A percentile compares a stretch with the other conserved stretches of the same genome.
phyloP scores from a whole-genome alignment of 2,329 filamentous ascomycete genomes.

The Zopfia rhizophila region DNA sequence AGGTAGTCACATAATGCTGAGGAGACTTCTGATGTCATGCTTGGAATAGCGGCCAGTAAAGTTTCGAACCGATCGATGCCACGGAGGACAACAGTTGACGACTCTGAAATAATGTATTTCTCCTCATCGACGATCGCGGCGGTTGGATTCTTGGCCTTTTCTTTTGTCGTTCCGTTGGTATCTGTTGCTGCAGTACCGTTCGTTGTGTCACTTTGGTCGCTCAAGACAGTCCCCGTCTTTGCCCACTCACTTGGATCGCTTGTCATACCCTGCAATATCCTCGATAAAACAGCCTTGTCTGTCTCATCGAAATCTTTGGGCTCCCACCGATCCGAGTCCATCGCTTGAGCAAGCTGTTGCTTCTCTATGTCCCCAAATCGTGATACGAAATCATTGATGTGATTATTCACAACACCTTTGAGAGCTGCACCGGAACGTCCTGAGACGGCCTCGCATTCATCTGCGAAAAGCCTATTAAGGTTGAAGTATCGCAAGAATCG shows the following conservation, averaged over 20 bases:
- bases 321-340: constrained; percentile 85
- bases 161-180: constrained; percentile 45
- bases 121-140: constrained; percentile 83
- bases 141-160: constrained; percentile 57
- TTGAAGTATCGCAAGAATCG: constrained; percentile 85
- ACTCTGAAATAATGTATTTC: constrained; percentile 85
- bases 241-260: constrained; percentile 75
- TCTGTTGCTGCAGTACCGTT: constrained; percentile 33
- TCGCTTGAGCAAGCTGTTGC: constrained; percentile 77
- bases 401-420: constrained; percentile 81
- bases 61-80: constrained; percentile 86
- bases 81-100: constrained; percentile 81
- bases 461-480: constrained; percentile 83
- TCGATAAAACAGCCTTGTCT: constrained; percentile 68
- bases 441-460: constrained; percentile 86
- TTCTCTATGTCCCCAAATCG: constrained; percentile 76
- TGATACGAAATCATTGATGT: constrained; percentile 83
- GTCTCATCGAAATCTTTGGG: constrained; percentile 77
- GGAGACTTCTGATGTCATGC: constrained; percentile 86
- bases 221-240: constrained; percentile 59
- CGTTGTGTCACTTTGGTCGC: constrained; percentile 29
- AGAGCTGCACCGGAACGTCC: constrained; percentile 79
- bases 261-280: constrained; percentile 76
- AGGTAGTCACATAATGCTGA: constrained; percentile 84
- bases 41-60: constrained; percentile 85